Evolutionary conservation across 1,139 yeast genomes (phyloP).

Genomic region (Geotrichum siamense): DNA sequence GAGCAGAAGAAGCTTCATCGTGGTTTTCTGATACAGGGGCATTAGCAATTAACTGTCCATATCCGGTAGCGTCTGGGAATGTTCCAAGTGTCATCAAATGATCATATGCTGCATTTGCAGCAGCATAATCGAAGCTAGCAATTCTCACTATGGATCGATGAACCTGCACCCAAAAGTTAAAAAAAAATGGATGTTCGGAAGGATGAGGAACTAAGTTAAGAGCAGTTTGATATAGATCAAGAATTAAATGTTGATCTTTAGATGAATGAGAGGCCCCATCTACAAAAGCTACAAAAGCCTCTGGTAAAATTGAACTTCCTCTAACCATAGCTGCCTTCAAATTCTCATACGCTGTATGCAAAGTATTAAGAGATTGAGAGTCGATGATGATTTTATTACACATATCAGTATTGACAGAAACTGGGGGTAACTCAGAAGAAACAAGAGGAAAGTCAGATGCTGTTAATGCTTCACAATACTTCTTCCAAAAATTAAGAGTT

Average conservation of each 20-base stretch:
- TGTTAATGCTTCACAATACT: background rate
- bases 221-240: slow-evolving; percentile 21
- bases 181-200: slow-evolving; percentile 24
- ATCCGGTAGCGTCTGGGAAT: slow-evolving; percentile 36
- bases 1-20: slow-evolving; percentile 35
- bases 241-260: slow-evolving; percentile 14
- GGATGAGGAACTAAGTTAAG: slow-evolving; percentile 27
- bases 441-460: background rate
- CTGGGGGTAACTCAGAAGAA: background rate
- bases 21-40: slow-evolving; percentile 24
- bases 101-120: slow-evolving; percentile 29
- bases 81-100: slow-evolving; percentile 31
- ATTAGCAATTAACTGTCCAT: slow-evolving; percentile 32
- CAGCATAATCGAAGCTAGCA: slow-evolving; percentile 24
- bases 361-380: slow-evolving; percentile 21
- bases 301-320: slow-evolving; percentile 23
- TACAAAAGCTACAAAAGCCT: slow-evolving; percentile 23
- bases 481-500: slow-evolving; percentile 9
- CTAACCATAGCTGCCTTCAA: slow-evolving; percentile 22
- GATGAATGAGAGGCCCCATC: slow-evolving; percentile 20
- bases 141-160: slow-evolving; percentile 27
- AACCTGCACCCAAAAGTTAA: slow-evolving; percentile 28
- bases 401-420: slow-evolving; percentile 10
- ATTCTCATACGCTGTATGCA: slow-evolving; percentile 21
- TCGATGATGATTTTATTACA: slow-evolving; percentile 25